These are phyloP conservation scores for Lepidium africanum DNA, from an alignment of 345 rosid species.

Conservation along the genomic window DNA sequence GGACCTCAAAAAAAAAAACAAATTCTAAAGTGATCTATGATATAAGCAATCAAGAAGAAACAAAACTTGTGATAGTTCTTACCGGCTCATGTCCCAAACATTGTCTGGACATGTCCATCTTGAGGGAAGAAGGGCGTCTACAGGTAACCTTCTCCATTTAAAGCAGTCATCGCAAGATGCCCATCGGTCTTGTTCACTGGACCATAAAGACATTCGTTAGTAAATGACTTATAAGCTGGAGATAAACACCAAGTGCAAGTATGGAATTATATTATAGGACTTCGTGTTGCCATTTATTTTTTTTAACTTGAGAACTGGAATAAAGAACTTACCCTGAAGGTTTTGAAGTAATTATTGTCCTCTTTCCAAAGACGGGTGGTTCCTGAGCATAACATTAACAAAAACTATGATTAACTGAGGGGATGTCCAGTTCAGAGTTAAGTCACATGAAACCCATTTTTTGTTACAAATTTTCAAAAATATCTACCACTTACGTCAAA, in stretches of 20 bases:
- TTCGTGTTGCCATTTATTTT: not conserved
- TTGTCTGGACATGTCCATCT: slow-evolving; percentile 75
- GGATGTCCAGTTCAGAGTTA: not conserved
- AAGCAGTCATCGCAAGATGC: slow-evolving; percentile 79
- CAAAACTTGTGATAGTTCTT: not conserved
- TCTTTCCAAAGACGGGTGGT: slow-evolving; percentile 92
- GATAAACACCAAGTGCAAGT: not conserved
- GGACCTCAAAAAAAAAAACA: not conserved
- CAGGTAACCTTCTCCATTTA: slow-evolving; percentile 78
- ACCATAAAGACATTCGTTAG: not conserved
- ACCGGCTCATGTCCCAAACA: slow-evolving; percentile 71
- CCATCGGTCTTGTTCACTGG: slow-evolving; percentile 76
- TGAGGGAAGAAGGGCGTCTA: slow-evolving; percentile 61
- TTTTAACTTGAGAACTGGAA: not conserved
- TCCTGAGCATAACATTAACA: slow-evolving; percentile 46
- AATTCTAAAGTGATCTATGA: not conserved
- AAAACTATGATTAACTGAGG: slow-evolving; percentile 15
- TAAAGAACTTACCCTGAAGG: slow-evolving; percentile 54
- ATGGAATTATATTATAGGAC: not conserved
- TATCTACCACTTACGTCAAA: slow-evolving; percentile 53
- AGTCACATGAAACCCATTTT: not conserved
- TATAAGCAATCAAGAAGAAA: not conserved
- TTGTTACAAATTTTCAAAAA: not conserved
- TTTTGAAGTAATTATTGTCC: slow-evolving; percentile 47
- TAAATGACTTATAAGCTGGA: not conserved